Base-by-base conservation (phyloP, 2,329 filamentous ascomycete species). In the Neofusicoccum ribis region DNA sequence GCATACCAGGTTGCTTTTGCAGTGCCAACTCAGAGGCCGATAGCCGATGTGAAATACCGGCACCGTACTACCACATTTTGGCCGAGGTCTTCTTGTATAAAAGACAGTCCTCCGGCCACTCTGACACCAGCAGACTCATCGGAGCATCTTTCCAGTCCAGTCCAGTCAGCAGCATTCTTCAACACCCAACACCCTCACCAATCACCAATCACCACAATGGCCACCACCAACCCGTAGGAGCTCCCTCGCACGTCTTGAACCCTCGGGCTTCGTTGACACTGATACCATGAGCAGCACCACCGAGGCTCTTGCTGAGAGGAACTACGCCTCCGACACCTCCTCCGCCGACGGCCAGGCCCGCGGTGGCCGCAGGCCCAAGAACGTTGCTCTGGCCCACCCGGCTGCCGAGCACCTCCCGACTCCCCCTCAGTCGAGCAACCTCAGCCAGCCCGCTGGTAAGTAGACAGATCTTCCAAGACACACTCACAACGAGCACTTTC, bases 361-460 rank as follows among this genome's bases (percentile, higher is more conserved):
- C 49, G 61, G 61, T 54, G 61, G 61, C 39, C 61, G 61, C 49
- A 41, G 61, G 27, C 39, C 61, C 61, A 63, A 54, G 61, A 54
- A 51, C 61, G 44, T 62, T 7, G 61, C 61, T 47, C 56, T 60
- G 31, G 27, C 56, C n/a, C 41, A 31, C 43, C 43, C 56, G n/a
- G n/a, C 43, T 9, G 56, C 56, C 8, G 56, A 60, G 43, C 47
- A 44, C 31, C 56, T 60, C 27, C 41, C 56, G 43, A 47, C 49
- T 43, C 60, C 49, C 39, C 61, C 49, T 20, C 61, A 63, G 49
- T 63, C 50, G 39, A 36, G n/a, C 49, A 23, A 31, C 56, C 44
- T 60, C 31, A 60, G 56, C 56, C 56, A 63, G 49, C 61, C 61
- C n/a, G 61, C 61, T 34, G 61, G 61, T 63, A 46, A 44, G 61